phyloP scores from a whole-genome alignment of 495 filamentous ascomycete genomes.

The Beverwykella pulmonaria region DNA sequence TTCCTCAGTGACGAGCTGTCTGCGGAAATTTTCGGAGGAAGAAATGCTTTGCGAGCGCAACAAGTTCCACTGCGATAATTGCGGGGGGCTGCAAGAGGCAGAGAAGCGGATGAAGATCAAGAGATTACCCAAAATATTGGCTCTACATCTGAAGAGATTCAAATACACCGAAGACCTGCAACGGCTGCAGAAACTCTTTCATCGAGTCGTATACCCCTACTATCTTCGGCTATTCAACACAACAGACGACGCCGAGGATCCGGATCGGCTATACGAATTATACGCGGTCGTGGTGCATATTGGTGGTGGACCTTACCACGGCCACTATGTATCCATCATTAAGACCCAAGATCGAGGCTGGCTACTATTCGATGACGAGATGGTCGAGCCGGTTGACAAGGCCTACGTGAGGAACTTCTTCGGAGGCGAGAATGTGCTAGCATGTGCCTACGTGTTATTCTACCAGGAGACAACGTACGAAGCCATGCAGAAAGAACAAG shows the following conservation, averaged over 20 bases:
- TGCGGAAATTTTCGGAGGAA: conserved; percentile 93
- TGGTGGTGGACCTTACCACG: conserved; percentile 95
- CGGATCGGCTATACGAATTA: conserved; percentile 91
- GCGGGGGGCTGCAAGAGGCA: conserved; percentile 93
- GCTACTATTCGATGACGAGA: conserved; percentile 96
- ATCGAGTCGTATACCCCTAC: conserved; percentile 95
- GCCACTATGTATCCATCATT: conserved; percentile 96
- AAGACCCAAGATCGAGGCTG: conserved; percentile 96
- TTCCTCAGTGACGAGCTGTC: conserved; percentile 92
- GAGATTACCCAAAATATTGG: conserved; percentile 84
- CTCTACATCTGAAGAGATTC: conserved; percentile 92
- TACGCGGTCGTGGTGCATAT: conserved; percentile 99
- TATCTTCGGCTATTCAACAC: conserved; percentile 97
- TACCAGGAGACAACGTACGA: conserved; percentile 96
- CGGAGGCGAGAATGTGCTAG: conserved; percentile 85
- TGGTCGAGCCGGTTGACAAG: conserved; percentile 97
- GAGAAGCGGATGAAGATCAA: conserved; percentile 99
- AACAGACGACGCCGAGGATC: conserved; percentile 93
- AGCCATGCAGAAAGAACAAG: conserved; percentile 80
- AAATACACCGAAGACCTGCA: conserved; percentile 97
- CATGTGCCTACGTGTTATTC: conserved; percentile 95
- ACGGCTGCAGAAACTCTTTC: conserved; percentile 92
- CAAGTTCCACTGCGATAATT: conserved; percentile 98
- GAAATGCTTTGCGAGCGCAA: conserved; percentile 99
- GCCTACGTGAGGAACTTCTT: conserved; percentile 98